A percentile compares a stretch with the other conserved stretches of the same genome.
Evolutionary conservation across 495 filamentous ascomycete species (phyloP).

Genomic region (Neurospora tetraspora): DNA sequence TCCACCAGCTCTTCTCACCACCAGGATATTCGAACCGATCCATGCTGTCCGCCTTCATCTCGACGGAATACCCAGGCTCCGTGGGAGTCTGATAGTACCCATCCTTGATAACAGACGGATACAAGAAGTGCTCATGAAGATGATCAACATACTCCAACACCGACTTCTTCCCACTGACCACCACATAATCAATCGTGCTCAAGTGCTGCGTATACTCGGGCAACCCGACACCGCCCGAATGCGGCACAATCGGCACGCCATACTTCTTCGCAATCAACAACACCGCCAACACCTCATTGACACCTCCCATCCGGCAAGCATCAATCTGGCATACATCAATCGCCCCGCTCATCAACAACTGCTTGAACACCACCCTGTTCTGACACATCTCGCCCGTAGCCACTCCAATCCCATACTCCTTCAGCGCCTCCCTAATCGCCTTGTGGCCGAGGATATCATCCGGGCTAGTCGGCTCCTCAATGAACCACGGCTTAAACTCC

Average conservation of each 20-base stretch:
- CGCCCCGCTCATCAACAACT: slow-evolving; percentile 66
- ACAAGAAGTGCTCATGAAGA: slow-evolving; percentile 84
- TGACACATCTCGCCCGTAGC: slow-evolving; percentile 97
- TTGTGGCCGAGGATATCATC: slow-evolving; percentile 88
- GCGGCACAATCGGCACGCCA: slow-evolving; percentile 74
- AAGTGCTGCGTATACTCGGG: slow-evolving; percentile 94
- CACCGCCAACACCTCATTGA: slow-evolving; percentile 91
- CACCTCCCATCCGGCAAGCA: slow-evolving; percentile 81
- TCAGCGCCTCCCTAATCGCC: slow-evolving; percentile 68
- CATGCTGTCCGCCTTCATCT: slow-evolving; percentile 89
- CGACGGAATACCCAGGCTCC: slow-evolving; percentile 77
- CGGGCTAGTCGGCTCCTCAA: slow-evolving; percentile 91
- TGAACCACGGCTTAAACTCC: slow-evolving; percentile 91
- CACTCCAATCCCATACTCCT: slow-evolving; percentile 67
- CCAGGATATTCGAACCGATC: slow-evolving; percentile 66
- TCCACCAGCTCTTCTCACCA: slow-evolving; percentile 76
- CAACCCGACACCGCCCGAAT: slow-evolving; percentile 80
- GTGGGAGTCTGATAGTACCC: slow-evolving; percentile 82
- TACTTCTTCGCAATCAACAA: slow-evolving; percentile 83
- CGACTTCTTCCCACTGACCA: slow-evolving; percentile 68
- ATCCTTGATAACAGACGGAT: slow-evolving; percentile 69
- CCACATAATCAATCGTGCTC: slow-evolving; percentile 89
- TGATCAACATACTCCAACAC: slow-evolving; percentile 90
- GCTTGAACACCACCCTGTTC: slow-evolving; percentile 91
- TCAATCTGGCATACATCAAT: slow-evolving; percentile 88